Evolutionary conservation across 2,329 filamentous ascomycete species (phyloP), one percentile per base, ranked within the genome.

Genomic region (Bipolaris cookei): DNA sequence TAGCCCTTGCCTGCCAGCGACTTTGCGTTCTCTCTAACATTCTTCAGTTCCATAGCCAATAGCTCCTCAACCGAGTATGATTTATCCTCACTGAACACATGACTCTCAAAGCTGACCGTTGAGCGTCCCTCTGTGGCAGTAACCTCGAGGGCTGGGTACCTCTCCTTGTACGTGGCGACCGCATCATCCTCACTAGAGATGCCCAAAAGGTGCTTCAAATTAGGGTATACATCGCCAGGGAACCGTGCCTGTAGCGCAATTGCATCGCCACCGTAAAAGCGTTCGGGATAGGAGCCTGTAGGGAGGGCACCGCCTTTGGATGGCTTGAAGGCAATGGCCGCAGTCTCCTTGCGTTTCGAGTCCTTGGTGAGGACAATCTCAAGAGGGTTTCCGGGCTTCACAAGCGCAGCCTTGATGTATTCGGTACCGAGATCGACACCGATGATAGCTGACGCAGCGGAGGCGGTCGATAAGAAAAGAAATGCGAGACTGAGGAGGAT

Each of bases 301-400:
- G 77, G 77, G 51, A 86, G 88, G 57, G 86, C 82, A 52, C 84
- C 85, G 69, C 84, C 81, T 67, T 85, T 85, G n/a, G 86, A 83
- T 35, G 93, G 92, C 80, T 99, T 98, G 81, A 99, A 98, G 41
- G 92, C 90, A 66, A 99, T 88, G 39, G 92, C 93, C 1, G 93
- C 91, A 21, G 86, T 86, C 77, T 99, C 95, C 82, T 99, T 99
- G 73, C 95, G 90, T 77, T 96, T 91, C 28, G 95, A 97, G 80
- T 99, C 95, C 77, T 98, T 99, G 28, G 93, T 97, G 54, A 97
- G 85, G 76, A 99, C 94, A 65, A 99, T 98, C 67, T 99, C 95
- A 74, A 99, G 91, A 10, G 95, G 95, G 50, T 96, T 94, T 59
- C 95, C 95, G 2, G 95, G 95, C 80, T 98, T 98, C 61, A 99